These are phyloP conservation scores for Phytophthora macrochlamydospora DNA, from an alignment of 352 stramenopile species.

Conservation along the genomic window DNA sequence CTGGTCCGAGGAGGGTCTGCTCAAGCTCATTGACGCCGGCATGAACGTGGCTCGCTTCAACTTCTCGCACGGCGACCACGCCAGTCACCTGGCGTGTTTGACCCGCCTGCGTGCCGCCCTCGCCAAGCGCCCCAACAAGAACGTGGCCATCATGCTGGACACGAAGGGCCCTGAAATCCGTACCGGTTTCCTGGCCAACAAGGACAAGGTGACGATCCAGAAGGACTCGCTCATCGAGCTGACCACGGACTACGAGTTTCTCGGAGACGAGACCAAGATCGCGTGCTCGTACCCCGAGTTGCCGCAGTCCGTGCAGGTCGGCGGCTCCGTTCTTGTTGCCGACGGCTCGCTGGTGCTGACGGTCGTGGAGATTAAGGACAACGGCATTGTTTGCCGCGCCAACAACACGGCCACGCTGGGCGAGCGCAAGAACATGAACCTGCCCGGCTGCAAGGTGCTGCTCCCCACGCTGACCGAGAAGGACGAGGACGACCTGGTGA, in stretches of 20 bases:
- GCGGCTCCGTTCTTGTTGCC: slow-evolving; percentile 93
- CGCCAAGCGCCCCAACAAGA: slow-evolving; percentile 64
- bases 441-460: slow-evolving; percentile 90
- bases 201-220: slow-evolving; percentile 51
- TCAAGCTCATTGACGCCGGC: slow-evolving; percentile 80
- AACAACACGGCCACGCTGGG: slow-evolving; percentile 86
- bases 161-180: slow-evolving; percentile 96
- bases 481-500: slow-evolving; percentile 91
- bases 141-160: slow-evolving; percentile 94
- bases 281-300: slow-evolving; percentile 22
- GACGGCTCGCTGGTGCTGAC: slow-evolving; percentile 94
- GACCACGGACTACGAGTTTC: slow-evolving; percentile 51
- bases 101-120: slow-evolving; percentile 60
- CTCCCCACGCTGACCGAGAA: slow-evolving; percentile 92
- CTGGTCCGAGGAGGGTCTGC: slow-evolving; percentile 93
- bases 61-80: slow-evolving; percentile 97
- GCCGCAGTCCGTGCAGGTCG: slow-evolving; percentile 34
- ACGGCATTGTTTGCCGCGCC: slow-evolving; percentile 68
- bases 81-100: slow-evolving; percentile 73
- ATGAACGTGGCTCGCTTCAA: slow-evolving; percentile 98
- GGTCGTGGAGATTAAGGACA: slow-evolving; percentile 80
- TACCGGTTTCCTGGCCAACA: slow-evolving; percentile 70
- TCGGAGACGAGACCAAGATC: slow-evolving; percentile 13
- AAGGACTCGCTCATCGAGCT: slow-evolving; percentile 60
- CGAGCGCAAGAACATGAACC: slow-evolving; percentile 96